phyloP scores from a whole-genome alignment of 805 yeast species.

The Wickerhamiella bombiphila region DNA sequence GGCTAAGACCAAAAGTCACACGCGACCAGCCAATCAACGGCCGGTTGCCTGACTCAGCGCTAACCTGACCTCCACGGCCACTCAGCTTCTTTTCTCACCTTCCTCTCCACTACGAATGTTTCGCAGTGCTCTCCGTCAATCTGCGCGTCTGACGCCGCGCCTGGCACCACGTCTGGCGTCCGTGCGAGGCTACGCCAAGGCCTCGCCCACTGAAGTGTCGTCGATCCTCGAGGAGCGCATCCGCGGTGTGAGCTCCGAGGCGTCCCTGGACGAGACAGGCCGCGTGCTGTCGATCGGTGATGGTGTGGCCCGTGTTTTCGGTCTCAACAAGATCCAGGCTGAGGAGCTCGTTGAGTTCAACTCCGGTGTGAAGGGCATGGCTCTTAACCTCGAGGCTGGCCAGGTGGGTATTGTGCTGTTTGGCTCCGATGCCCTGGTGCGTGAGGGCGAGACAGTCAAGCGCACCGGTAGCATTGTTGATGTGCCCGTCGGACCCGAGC shows the following conservation, averaged over 20 bases:
- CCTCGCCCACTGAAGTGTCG: conserved; percentile 98
- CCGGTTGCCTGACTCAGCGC: not conserved
- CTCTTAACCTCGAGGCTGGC: conserved; percentile 98
- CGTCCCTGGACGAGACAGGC: conserved; percentile 98
- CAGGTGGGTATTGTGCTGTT: conserved; percentile 99
- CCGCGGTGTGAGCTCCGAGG: conserved; percentile 97
- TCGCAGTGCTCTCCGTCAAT: conserved; percentile 29
- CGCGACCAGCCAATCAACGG: not conserved
- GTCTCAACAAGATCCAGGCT: conserved; percentile 98
- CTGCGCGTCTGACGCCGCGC: conserved; percentile 25
- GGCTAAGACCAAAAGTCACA: not conserved
- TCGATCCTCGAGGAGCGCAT: conserved; percentile 98
- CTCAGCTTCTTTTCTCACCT: too few relatives aligned
- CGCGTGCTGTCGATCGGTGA: conserved; percentile 99
- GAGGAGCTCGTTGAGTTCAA: conserved; percentile 99
- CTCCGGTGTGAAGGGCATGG: conserved; percentile 99
- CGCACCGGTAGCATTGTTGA: conserved; percentile 99
- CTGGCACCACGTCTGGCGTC: conserved; percentile 24
- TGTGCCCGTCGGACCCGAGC: conserved; percentile 96
- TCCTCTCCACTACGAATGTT: too few relatives aligned
- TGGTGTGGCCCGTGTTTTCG: conserved; percentile 99
- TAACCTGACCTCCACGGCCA: too few relatives aligned
- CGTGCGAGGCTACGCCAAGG: conserved; percentile 86
- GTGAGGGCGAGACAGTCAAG: conserved; percentile 99
- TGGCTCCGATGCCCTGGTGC: conserved; percentile 97